phyloP scores from a whole-genome alignment of 1,284 basidiomycete species.

The Puccinia brachypodii region DNA sequence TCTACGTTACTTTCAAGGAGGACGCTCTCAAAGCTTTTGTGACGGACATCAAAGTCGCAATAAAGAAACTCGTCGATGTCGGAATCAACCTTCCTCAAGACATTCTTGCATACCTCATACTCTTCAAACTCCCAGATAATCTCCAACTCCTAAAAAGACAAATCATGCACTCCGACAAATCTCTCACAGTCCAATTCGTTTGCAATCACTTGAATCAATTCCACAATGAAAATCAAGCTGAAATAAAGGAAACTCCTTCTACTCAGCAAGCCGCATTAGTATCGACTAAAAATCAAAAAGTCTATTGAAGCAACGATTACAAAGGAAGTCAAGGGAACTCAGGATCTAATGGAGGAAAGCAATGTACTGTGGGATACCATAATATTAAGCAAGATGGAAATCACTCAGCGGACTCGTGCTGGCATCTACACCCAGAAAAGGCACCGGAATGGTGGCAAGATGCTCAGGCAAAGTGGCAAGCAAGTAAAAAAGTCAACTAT shows the following conservation, averaged over 20 bases:
- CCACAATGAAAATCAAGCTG: not conserved
- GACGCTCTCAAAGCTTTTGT: slow-evolving; percentile 7
- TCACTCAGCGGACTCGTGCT: slow-evolving; percentile 7
- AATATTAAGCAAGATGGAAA: not conserved
- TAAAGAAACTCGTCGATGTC: slow-evolving; percentile 14
- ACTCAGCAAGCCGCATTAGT: not conserved
- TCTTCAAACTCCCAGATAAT: slow-evolving; percentile 1
- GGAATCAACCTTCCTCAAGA: not conserved
- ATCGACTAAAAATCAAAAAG: not conserved
- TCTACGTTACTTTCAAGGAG: slow-evolving; percentile 3
- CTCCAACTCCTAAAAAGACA: slow-evolving; percentile 4
- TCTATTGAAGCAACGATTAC: not conserved
- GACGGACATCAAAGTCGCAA: slow-evolving; percentile 4
- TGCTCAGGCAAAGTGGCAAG: slow-evolving; percentile 7
- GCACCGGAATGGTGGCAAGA: slow-evolving; percentile 20
- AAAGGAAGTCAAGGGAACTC: not conserved
- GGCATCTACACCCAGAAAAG: not conserved
- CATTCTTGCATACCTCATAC: not conserved
- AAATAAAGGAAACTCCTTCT: not conserved
- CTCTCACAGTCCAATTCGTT: not conserved
- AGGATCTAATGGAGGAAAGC: not conserved
- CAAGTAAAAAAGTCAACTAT: slow-evolving; percentile 1
- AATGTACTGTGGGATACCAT: not conserved
- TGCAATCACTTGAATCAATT: slow-evolving; percentile 8
- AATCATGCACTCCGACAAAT: slow-evolving; percentile 11